A percentile compares a stretch with the other conserved stretches of the same genome.
Evolutionary conservation across 257 asterid genomes (phyloP).

Genomic region (Fraxinus excelsior): DNA sequence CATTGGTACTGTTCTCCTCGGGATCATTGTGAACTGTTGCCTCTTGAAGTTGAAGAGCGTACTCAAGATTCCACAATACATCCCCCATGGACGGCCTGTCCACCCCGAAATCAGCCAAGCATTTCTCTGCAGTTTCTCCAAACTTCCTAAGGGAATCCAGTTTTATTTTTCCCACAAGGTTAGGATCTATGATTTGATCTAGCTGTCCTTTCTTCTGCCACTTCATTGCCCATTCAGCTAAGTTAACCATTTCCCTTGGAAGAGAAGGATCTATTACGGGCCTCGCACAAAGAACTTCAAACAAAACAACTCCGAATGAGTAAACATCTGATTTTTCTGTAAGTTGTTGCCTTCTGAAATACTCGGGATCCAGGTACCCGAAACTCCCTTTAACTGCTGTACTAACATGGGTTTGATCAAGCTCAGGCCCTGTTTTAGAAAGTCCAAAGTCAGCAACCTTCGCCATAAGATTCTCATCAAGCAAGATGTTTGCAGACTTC

Average conservation of each 20-base stretch:
- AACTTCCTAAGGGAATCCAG: slow-evolving; percentile 73
- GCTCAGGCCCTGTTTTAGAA: slow-evolving; percentile 79
- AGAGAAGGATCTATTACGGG: slow-evolving; percentile 83
- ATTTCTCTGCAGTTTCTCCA: slow-evolving; percentile 82
- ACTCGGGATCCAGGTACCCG: slow-evolving; percentile 82
- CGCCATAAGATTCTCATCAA: slow-evolving; percentile 78
- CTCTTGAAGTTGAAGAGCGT: slow-evolving; percentile 80
- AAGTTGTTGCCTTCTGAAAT: slow-evolving; percentile 78
- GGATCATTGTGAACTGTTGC: slow-evolving; percentile 57
- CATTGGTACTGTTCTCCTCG: slow-evolving; percentile 67
- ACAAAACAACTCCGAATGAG: slow-evolving; percentile 74
- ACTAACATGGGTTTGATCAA: slow-evolving; percentile 87
- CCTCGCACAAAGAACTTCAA: slow-evolving; percentile 77
- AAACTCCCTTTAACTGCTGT: slow-evolving; percentile 86
- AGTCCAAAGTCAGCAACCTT: slow-evolving; percentile 89
- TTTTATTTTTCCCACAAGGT: slow-evolving; percentile 55
- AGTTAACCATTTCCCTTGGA: slow-evolving; percentile 78
- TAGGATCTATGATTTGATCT: slow-evolving; percentile 59
- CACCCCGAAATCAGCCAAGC: slow-evolving; percentile 74
- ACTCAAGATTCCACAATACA: slow-evolving; percentile 80
- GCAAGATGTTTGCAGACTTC: slow-evolving; percentile 78
- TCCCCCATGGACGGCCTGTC: slow-evolving; percentile 88
- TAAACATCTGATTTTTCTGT: slow-evolving; percentile 82
- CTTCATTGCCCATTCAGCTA: slow-evolving; percentile 87
- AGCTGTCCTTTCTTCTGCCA: slow-evolving; percentile 75